Percentiles rank a stretch among this genome's conserved stretches.
These are phyloP conservation scores for Aspergillus ochraceus DNA, from an alignment of 2,329 filamentous ascomycete species.

Conservation along the genomic window DNA sequence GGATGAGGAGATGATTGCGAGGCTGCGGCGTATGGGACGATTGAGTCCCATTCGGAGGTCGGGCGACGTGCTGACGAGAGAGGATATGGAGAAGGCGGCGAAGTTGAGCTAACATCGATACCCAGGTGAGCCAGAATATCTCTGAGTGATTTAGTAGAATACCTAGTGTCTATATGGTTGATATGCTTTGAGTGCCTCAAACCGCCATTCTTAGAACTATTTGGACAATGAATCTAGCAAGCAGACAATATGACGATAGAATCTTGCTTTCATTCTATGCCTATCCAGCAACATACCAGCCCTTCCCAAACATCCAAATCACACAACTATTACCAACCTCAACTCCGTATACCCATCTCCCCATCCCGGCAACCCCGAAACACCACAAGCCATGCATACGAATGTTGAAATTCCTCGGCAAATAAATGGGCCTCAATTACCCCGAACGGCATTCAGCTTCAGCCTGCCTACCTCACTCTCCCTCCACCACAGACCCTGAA, in stretches of 20 bases:
- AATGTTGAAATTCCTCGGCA: neutral
- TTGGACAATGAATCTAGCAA: too few relatives aligned
- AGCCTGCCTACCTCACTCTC: neutral
- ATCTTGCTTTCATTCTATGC: too few relatives aligned
- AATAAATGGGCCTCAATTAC: neutral
- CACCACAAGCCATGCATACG: neutral
- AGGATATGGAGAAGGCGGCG: slow-evolving; percentile 51
- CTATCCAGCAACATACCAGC: too few relatives aligned
- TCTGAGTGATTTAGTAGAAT: neutral
- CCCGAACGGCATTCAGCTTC: neutral
- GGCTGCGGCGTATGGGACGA: slow-evolving; percentile 57
- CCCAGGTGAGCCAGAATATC: neutral
- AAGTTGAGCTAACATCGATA: slow-evolving; percentile 12
- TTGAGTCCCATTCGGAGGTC: slow-evolving; percentile 53
- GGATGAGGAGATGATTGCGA: slow-evolving; percentile 65
- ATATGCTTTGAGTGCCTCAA: too few relatives aligned
- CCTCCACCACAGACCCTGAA: neutral
- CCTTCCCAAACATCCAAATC: neutral
- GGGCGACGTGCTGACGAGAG: slow-evolving; percentile 54
- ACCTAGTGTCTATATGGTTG: too few relatives aligned
- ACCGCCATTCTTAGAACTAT: too few relatives aligned
- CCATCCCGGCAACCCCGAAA: too few relatives aligned
- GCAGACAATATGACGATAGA: too few relatives aligned
- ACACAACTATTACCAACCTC: neutral
- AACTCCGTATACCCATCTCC: neutral